Base-by-base conservation (phyloP, 768 basidiomycete species). In the Mycena latifolia region DNA sequence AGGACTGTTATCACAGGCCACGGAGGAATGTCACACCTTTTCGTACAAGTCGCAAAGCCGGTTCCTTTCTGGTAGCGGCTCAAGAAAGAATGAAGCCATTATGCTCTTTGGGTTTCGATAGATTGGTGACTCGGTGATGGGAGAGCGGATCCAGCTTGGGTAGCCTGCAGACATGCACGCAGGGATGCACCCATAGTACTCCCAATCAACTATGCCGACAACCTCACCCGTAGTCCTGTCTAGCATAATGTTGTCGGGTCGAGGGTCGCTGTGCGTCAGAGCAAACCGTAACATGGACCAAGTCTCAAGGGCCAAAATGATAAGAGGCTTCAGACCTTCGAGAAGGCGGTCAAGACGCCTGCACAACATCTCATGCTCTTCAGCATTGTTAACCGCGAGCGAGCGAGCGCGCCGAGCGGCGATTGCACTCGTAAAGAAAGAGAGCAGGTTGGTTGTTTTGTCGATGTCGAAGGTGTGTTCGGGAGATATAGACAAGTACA, bases 161-260 rank as follows among this genome's bases (percentile, higher is more conserved):
- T 63, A 63, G 0, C 2, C 61, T 7, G n/a, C n/a, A 24, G 61
- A 27, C 54, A 63, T 55, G 35, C 61, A 63, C 1, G 61, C 61
- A 5, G 61, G 61, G 53, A 63, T 63, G 45, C 31, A 35, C 7
- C 8, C 35, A 15, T 55, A 18, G 54, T 22, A 55, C 46, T 63
- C 61, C 61, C 61, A 63, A 31, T 55, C 61, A 17, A 63, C 54
- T 35, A 63, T 63, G 27, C 61, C 54, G 0, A 55, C 18, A 29
- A 63, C 54, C 5, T 63, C 46, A n/a, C 61, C 61, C 3, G 53
- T 48, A 48, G 54, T 63, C 46, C 28, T 20, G 27, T 63, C n/a
- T 2, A 63, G 54, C 9, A 63, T 27, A 15, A 63, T 22, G 29
- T 63, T 63, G 17, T 29, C 8, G 3, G 53, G 18, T 2, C 29